Base-by-base conservation (phyloP, 2,329 filamentous ascomycete species). In the Monosporascus sp. region DNA sequence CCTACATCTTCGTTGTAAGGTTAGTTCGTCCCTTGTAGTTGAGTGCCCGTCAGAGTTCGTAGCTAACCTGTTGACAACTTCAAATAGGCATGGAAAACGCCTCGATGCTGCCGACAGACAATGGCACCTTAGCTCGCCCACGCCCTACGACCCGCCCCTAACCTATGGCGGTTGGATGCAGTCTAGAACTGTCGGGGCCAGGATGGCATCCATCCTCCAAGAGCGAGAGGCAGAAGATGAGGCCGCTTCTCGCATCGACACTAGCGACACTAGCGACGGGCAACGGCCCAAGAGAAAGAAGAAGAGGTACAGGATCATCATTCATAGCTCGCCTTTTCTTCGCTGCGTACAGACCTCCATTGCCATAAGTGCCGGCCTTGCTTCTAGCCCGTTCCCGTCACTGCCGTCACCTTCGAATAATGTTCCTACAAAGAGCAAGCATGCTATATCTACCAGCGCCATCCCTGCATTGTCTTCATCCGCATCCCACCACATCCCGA, bases 131-230 rank as follows among this genome's bases (percentile, higher is more conserved):
- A 88, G 89, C 31, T 96, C 94, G 6, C 89, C 92, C 1, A 92
- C 91, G 6, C 94, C 94, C 2, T 99, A 97, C 76, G 93, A 99
- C 61, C 90, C 94, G 60, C 94, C 94, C 49, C 79, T 99, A 54
- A 96, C 92, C 3, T 97, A 97, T 68, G 90, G 90, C 61, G 94
- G 94, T 59, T 97, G 94, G 88, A 83, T 87, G 16, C 94, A 97
- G 71, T 87, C 89, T 51, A 86, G 88, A 62, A 84, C 86, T 5
- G 82, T 97, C 24, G 94, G 94, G 17, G 80, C 85, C 56, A 86
- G 91, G 56, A 97, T 99, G 58, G 88, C 84, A n/a, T 85, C 79
- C 62, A 83, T 96, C 31, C 73, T 84, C 46, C 78, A 77, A 54
- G 81, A 80, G 51, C 76, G 75, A 52, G 78, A 79, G 61, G 69